These are phyloP conservation scores for Boletellus dicymbophilus DNA, from an alignment of 1,284 basidiomycete species.

Conservation along the genomic window DNA sequence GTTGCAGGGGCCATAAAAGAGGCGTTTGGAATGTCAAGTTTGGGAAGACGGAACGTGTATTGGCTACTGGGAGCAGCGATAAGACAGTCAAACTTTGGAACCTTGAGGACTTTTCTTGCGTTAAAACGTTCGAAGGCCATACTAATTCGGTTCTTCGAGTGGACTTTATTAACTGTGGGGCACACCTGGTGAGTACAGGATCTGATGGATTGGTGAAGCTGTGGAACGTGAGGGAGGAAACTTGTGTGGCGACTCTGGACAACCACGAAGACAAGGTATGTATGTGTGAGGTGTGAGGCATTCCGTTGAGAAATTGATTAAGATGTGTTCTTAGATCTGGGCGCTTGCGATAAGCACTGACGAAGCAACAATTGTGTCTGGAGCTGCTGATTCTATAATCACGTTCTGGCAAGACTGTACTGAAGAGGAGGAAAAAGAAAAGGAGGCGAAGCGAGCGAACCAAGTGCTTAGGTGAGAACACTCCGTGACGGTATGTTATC, in stretches of 20 bases:
- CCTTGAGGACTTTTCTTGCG: conserved; percentile 86
- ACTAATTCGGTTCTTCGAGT: conserved; percentile 96
- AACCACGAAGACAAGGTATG: conserved; percentile 94
- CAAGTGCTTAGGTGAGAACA: conserved; percentile 74
- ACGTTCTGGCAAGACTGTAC: conserved; percentile 96
- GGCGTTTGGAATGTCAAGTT: conserved; percentile 97
- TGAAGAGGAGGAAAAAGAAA: conserved; percentile 74
- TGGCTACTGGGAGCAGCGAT: conserved; percentile 95
- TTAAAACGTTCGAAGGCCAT: conserved; percentile 97
- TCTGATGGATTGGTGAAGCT: conserved; percentile 96
- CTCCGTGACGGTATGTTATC: conserved; percentile 2
- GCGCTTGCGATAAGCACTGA: conserved; percentile 80
- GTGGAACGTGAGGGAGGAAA: conserved; percentile 92
- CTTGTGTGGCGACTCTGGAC: conserved; percentile 88
- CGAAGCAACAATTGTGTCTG: conserved; percentile 84
- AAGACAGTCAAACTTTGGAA: conserved; percentile 95
- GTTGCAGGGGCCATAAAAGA: conserved; percentile 94
- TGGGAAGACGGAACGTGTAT: conserved; percentile 77
- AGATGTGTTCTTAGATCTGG: conserved; percentile 71
- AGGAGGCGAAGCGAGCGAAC: conserved; percentile 69
- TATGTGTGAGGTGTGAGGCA: too few relatives aligned
- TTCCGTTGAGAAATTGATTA: conserved; percentile 1
- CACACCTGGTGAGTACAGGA: conserved; percentile 87
- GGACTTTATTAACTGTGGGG: conserved; percentile 83
- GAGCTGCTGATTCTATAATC: conserved; percentile 91